phyloP scores from a whole-genome alignment of 441 rosid species.

The Theobroma grandiflorum region DNA sequence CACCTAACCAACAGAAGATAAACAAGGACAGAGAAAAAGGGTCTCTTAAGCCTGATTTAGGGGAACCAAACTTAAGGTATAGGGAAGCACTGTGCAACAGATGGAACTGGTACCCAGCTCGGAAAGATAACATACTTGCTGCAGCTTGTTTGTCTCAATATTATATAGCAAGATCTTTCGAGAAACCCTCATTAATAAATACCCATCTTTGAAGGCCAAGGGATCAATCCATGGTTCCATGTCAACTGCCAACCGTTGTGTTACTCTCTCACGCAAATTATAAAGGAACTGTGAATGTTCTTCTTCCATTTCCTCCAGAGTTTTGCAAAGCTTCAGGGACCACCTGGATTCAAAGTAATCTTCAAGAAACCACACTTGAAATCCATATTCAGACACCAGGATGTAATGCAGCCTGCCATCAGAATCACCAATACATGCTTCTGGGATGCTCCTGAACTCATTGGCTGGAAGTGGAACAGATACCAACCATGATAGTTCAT shows the following conservation, averaged over 20 bases:
- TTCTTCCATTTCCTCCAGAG: conserved; percentile 40
- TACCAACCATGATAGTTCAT: conserved; percentile 43
- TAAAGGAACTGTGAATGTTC: conserved; percentile 32
- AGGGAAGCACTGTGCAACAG: conserved; percentile 41
- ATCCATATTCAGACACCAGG: conserved; percentile 42
- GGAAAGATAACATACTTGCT: conserved; percentile 26
- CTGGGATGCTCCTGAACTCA: conserved; percentile 30
- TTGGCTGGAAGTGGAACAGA: conserved; percentile 41
- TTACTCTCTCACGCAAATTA: conserved; percentile 32
- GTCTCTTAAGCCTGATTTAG: conserved; percentile 17
- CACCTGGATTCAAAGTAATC: conserved; percentile 47
- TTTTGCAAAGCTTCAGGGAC: conserved; percentile 38
- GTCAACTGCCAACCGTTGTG: not conserved
- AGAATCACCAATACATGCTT: conserved; percentile 50
- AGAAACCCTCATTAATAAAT: conserved; percentile 37
- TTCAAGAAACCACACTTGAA: conserved; percentile 51
- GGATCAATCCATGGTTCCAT: conserved; percentile 43
- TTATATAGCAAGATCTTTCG: conserved; percentile 33
- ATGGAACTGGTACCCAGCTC: conserved; percentile 27
- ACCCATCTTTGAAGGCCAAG: conserved; percentile 47
- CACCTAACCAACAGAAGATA: not conserved
- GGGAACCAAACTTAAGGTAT: conserved; percentile 45
- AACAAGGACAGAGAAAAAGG: not conserved
- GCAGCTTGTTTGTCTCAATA: conserved; percentile 32
- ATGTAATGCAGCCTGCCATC: conserved; percentile 38